Base-by-base conservation (phyloP, 2,329 filamentous ascomycete genomes). In the Phoma sp. region DNA sequence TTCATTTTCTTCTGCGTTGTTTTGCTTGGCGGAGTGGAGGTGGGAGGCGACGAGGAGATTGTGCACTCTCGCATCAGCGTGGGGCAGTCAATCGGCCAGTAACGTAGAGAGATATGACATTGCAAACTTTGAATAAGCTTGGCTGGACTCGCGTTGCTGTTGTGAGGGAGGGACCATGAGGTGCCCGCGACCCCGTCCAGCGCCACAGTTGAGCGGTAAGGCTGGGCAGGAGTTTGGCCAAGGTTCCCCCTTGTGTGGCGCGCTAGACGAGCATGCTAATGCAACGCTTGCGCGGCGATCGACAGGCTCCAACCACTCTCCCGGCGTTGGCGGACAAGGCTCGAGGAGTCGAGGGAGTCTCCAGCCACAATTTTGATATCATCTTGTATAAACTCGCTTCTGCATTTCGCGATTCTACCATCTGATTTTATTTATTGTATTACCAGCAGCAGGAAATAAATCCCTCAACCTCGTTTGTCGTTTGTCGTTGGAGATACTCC, bases 1-100 rank as follows among this genome's bases (percentile, higher is more conserved):
- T 47, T 58, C 31, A 45, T 55, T 55, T 55, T 45, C 46, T 58
- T 55, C 52, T 58, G 21, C 10, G 15, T 27, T 37, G 47, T 38
- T 24, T 43, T 44, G 53, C 47, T 47, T 56, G 38, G 51, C 35
- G n/a, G 36, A 19, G 37, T 43, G 39, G 15, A 19, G 3, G 27
- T 35, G 35, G 31, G 2, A 24, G 38, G 15, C 17, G 17, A 38
- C 32, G 47, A 37, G 31, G 29, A n/a, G 8, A 25, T 4, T 31
- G 17, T 22, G 19, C 24, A 24, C 47, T 22, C 38, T 37, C 21
- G 40, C 33, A 25, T 37, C 25, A 21, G n/a, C 9, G 22, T 31
- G 22, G 22, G 32, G 22, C 17, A 29, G n/a, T 41, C 15, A 46
- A 9, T 10, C 17, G 24, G n/a, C 37, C 9, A 46, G 15, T 10